phyloP scores from a whole-genome alignment of 495 filamentous ascomycete species.

The Pseudomonodictys pantanalensis region DNA sequence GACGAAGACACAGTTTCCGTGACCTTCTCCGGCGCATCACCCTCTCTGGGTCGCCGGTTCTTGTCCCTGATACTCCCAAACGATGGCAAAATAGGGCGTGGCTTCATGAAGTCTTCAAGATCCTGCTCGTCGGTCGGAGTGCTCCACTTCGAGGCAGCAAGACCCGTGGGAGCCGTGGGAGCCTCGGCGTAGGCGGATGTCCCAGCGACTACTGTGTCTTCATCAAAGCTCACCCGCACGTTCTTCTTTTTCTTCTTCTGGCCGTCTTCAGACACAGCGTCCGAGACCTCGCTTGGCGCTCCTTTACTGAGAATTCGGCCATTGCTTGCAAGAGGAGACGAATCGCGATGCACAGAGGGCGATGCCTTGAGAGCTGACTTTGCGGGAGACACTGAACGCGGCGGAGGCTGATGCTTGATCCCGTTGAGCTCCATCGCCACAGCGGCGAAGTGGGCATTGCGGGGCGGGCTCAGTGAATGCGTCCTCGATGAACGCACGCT shows the following conservation, averaged over 20 bases:
- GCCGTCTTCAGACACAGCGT: constrained; percentile 63
- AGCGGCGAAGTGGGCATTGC: constrained; percentile 72
- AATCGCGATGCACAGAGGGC: constrained; percentile 41
- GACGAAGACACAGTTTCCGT: constrained; percentile 41
- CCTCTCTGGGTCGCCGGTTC: constrained; percentile 37
- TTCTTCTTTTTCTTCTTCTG: constrained; percentile 60
- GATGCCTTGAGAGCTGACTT: constrained; percentile 82
- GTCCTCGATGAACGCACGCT: constrained; percentile 32
- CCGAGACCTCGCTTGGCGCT: constrained; percentile 58
- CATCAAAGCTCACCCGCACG: constrained; percentile 84
- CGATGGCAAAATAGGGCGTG: constrained; percentile 71
- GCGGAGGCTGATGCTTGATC: constrained; percentile 69
- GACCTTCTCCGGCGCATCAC: constrained; percentile 38
- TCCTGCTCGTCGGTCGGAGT: constrained; percentile 48
- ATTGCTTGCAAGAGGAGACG: constrained; percentile 34
- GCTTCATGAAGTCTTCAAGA: constrained; percentile 64
- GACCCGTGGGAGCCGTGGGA: constrained; percentile 16
- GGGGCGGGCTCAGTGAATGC: constrained; percentile 58
- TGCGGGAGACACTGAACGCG: constrained; percentile 75
- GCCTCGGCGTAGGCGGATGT: constrained; percentile 47
- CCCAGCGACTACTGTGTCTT: constrained; percentile 61
- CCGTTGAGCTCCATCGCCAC: constrained; percentile 52
- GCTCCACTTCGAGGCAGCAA: constrained; percentile 24
- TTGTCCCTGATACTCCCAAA: constrained; percentile 73
- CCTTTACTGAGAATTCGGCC: constrained; percentile 33